Evolutionary conservation across 177 flowering plant genomes (phyloP).

Genomic region (Tripterygium wilfordii): DNA sequence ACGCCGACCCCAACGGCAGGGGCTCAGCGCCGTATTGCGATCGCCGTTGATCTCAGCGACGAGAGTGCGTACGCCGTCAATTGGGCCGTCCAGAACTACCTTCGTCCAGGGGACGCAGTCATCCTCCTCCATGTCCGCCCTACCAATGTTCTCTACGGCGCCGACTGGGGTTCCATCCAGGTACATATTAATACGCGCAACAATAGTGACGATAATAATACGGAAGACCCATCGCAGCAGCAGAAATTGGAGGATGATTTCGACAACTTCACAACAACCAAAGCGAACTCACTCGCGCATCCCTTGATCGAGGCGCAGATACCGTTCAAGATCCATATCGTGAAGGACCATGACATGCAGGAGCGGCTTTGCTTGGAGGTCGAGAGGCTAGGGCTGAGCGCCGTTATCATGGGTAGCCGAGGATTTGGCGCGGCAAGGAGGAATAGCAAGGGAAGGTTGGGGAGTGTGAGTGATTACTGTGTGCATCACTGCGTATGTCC

Average conservation of each 20-base stretch:
- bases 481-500: constrained; percentile 91
- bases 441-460: constrained; percentile 48
- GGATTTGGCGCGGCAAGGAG: constrained; percentile 67
- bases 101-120: constrained; percentile 82
- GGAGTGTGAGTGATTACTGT: constrained; percentile 92
- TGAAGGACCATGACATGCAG: constrained; percentile 88
- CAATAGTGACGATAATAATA: constrained; percentile 19
- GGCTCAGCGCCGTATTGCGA: constrained; percentile 56
- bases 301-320: constrained; percentile 53
- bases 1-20: constrained; percentile 36
- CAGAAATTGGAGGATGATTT: constrained; percentile 66
- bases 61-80: constrained; percentile 82
- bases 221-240: constrained; percentile 9
- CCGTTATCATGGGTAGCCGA: constrained; percentile 89
- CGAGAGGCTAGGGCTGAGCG: constrained; percentile 77
- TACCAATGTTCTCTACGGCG: constrained; percentile 79
- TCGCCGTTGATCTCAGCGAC: constrained; percentile 87
- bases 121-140: constrained; percentile 86
- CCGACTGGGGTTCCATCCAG: constrained; percentile 75
- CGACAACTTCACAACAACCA: constrained; percentile 49
- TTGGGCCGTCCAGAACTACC: constrained; percentile 90
- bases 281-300: constrained; percentile 49
- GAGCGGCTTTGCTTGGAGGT: constrained; percentile 89
- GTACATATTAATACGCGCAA: constrained; percentile 15
- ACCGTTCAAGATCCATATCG: constrained; percentile 72